Evolutionary conservation across 2,329 filamentous ascomycete genomes (phyloP).

Genomic region (Nannizziopsis arthrosporioides): DNA sequence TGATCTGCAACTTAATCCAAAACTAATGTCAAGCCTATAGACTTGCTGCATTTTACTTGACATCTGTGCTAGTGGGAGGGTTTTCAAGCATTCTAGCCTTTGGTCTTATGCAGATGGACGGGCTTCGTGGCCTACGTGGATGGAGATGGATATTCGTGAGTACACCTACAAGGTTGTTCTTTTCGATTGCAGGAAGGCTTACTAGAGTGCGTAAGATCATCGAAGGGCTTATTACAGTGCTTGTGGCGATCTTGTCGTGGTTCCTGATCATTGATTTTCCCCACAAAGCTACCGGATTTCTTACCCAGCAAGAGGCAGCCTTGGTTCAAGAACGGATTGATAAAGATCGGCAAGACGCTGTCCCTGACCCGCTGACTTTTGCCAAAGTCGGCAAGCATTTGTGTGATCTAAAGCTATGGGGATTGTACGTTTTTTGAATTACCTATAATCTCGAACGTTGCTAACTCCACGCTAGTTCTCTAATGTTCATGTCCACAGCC

Average conservation of each 20-base stretch:
- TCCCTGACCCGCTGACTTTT: constrained; percentile 38
- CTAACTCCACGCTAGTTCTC: constrained; percentile 5
- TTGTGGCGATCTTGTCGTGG: constrained; percentile 41
- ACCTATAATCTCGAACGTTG: background rate
- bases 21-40: constrained; percentile 1
- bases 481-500: constrained; percentile 12
- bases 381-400: constrained; percentile 38
- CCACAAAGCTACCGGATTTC: constrained; percentile 44
- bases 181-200: background rate
- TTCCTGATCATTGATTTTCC: constrained; percentile 55
- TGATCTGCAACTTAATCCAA: background rate
- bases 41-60: constrained; percentile 11
- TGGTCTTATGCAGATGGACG: constrained; percentile 24
- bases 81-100: constrained; percentile 27
- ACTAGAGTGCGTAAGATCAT: constrained; percentile 21
- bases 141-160: constrained; percentile 27
- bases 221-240: constrained; percentile 42
- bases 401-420: constrained; percentile 50
- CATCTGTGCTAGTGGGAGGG: constrained; percentile 9
- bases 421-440: constrained; percentile 28
- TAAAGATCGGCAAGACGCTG: constrained; percentile 45
- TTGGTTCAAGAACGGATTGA: constrained; percentile 37
- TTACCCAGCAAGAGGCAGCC: constrained; percentile 38
- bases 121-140: constrained; percentile 23
- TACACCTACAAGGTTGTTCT: background rate